phyloP scores from a whole-genome alignment of 1,139 yeast genomes.

The Protomyces gravidus region DNA sequence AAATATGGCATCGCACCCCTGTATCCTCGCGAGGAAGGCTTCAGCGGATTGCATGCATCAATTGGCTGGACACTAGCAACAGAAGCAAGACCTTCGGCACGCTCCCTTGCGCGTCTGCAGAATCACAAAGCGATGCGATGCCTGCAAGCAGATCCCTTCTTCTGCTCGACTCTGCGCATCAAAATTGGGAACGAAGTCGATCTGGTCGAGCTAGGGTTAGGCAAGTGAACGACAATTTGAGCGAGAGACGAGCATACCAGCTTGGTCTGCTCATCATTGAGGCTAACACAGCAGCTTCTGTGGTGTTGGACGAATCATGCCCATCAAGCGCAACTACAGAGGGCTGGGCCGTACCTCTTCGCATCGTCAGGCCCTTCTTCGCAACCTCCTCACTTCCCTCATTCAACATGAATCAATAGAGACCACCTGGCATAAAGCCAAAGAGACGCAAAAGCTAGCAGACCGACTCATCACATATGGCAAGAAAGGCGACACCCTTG shows the following conservation, averaged over 20 bases:
- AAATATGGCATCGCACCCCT: neutral
- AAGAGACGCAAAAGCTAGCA: constrained; percentile 55
- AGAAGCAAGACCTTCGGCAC: neutral
- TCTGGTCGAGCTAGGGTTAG: neutral
- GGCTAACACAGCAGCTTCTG: neutral
- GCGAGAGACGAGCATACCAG: neutral
- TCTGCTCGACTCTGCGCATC: neutral
- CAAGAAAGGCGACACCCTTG: constrained; percentile 35
- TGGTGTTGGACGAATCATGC: too few species aligned
- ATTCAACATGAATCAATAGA: constrained; percentile 63
- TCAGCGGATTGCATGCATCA: neutral
- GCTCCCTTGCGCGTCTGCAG: neutral
- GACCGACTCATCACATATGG: constrained; percentile 57
- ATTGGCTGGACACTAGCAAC: constrained; percentile 1
- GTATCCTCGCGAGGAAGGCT: neutral
- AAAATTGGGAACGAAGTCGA: neutral
- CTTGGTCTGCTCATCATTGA: neutral
- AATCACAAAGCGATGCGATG: neutral
- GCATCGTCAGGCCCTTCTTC: constrained; percentile 39
- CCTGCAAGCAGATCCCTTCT: neutral
- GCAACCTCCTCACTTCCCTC: constrained; percentile 62
- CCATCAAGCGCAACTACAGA: constrained; percentile 23
- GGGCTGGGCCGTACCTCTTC: constrained; percentile 27
- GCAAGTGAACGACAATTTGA: neutral
- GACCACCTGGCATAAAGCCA: constrained; percentile 70